phyloP scores from a whole-genome alignment of 106 monocot species.

The Hemerocallis citrina region DNA sequence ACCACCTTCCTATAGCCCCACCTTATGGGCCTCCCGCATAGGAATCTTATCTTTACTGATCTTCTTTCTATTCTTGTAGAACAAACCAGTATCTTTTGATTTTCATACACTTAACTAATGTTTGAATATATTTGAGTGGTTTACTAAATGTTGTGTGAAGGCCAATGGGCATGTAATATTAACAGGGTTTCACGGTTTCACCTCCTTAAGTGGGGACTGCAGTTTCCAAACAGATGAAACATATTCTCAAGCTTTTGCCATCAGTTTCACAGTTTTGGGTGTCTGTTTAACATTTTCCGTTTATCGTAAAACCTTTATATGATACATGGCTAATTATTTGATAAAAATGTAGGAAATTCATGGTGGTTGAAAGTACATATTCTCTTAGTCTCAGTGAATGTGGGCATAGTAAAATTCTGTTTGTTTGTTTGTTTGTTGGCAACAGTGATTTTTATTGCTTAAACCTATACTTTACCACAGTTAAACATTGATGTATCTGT shows the following conservation, averaged over 20 bases:
- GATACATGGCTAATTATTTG: too few relatives aligned
- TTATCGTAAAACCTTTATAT: constrained; percentile 73
- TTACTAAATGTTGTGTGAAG: background rate
- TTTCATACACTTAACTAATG: background rate
- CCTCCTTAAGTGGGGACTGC: constrained; percentile 88
- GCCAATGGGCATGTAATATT: background rate
- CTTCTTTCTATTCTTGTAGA: background rate
- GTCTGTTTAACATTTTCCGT: constrained; percentile 56
- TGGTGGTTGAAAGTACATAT: too few relatives aligned
- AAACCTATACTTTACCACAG: background rate
- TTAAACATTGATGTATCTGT: background rate
- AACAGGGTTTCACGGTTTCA: constrained; percentile 82
- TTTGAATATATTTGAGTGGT: constrained; percentile 1
- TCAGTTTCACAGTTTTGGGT: constrained; percentile 59
- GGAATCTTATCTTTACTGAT: too few relatives aligned
- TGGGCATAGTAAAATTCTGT: background rate
- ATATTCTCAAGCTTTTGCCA: constrained; percentile 65
- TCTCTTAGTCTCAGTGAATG: too few relatives aligned
- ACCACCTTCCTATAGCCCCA: too few relatives aligned
- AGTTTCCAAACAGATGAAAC: constrained; percentile 78
- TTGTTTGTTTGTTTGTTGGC: background rate
- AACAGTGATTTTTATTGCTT: background rate
- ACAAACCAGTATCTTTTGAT: background rate
- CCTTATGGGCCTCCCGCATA: too few relatives aligned
- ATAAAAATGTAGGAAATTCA: constrained; percentile 26